These are phyloP conservation scores for Rutstroemia sp. DNA, from an alignment of 2,329 filamentous ascomycete genomes.

Conservation along the genomic window DNA sequence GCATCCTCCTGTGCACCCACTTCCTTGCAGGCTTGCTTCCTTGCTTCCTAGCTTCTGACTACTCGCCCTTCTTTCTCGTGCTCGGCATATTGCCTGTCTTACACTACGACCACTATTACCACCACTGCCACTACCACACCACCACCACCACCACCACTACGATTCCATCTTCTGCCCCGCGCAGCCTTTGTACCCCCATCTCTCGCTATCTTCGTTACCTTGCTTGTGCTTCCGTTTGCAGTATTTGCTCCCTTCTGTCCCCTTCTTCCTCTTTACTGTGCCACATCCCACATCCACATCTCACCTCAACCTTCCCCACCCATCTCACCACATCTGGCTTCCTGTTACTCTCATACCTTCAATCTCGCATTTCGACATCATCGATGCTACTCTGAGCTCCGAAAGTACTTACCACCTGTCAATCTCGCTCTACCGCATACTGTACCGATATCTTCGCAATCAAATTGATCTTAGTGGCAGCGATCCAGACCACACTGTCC, in stretches of 20 bases:
- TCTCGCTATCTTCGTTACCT: not conserved
- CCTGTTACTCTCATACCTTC: not conserved
- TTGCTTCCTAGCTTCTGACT: conserved; percentile 4
- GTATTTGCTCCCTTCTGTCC: conserved; percentile 3
- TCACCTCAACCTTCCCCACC: conserved; percentile 4
- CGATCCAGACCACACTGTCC: conserved; percentile 16
- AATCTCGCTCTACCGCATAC: conserved; percentile 1
- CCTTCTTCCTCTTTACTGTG: conserved; percentile 8
- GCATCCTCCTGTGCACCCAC: not conserved
- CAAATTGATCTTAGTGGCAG: conserved; percentile 5
- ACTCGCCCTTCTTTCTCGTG: conserved; percentile 7
- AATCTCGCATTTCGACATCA: not conserved
- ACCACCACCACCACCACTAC: too few relatives aligned
- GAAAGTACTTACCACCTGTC: not conserved
- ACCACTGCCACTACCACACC: too few relatives aligned
- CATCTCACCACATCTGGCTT: not conserved
- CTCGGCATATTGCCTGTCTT: conserved; percentile 3
- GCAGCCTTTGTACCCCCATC: not conserved
- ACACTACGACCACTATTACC: too few relatives aligned
- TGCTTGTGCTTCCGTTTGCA: conserved; percentile 6
- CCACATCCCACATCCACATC: conserved; percentile 10
- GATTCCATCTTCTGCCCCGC: not conserved
- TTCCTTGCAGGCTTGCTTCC: not conserved
- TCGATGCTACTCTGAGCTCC: not conserved
- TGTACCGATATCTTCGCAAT: conserved; percentile 3